phyloP scores from a whole-genome alignment of 2,329 filamentous ascomycete genomes.

The Lachnellula occidentalis region DNA sequence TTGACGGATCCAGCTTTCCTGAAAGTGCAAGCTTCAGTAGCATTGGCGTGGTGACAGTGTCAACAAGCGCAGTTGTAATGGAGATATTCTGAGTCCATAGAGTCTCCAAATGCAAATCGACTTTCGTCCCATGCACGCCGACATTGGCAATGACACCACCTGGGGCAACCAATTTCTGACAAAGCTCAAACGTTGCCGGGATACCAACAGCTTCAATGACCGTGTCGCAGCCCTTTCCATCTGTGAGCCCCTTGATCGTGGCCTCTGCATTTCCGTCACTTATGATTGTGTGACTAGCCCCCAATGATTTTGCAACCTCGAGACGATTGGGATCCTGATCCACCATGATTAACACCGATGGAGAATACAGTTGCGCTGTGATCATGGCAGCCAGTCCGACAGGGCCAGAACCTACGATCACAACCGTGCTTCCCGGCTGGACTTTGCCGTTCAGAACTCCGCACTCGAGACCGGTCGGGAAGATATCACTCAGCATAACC shows the following conservation, averaged over 20 bases:
- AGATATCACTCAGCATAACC: slow-evolving; percentile 50
- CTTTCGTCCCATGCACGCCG: slow-evolving; percentile 51
- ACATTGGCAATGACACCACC: slow-evolving; percentile 53
- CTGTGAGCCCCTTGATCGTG: slow-evolving; percentile 39
- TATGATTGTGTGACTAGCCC: slow-evolving; percentile 40
- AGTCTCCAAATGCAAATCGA: slow-evolving; percentile 45
- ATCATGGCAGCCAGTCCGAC: slow-evolving; percentile 51
- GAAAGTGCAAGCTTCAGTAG: slow-evolving; percentile 41
- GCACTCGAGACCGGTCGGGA: slow-evolving; percentile 51
- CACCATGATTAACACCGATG: slow-evolving; percentile 45
- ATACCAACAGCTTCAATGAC: slow-evolving; percentile 55
- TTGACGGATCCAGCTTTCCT: slow-evolving; percentile 36
- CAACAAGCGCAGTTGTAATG: slow-evolving; percentile 44
- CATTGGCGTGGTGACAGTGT: slow-evolving; percentile 44
- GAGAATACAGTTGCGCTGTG: slow-evolving; percentile 49
- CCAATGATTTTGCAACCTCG: slow-evolving; percentile 41
- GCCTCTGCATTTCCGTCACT: slow-evolving; percentile 35
- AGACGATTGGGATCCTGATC: slow-evolving; percentile 46
- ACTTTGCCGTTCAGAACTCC: slow-evolving; percentile 48
- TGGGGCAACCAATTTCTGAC: slow-evolving; percentile 46
- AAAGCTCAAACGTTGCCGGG: slow-evolving; percentile 47
- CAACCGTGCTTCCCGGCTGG: slow-evolving; percentile 46
- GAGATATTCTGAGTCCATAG: slow-evolving; percentile 50
- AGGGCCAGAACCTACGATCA: slow-evolving; percentile 50
- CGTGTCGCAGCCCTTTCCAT: slow-evolving; percentile 48